phyloP scores from a whole-genome alignment of 306 rosid species.

The Sophora flavescens region DNA sequence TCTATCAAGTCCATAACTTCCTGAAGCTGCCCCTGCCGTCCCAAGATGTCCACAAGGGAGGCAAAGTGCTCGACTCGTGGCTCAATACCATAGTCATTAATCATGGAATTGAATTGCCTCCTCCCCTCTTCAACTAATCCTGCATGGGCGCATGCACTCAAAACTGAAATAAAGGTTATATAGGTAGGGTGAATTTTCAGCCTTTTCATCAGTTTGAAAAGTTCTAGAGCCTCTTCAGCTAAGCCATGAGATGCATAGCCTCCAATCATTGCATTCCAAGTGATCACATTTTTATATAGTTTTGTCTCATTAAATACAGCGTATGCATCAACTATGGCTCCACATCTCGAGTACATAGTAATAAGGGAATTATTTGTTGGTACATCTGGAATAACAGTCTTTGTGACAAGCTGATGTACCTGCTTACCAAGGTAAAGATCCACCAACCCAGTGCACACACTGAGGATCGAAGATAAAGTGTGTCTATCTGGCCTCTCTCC shows the following conservation, averaged over 20 bases:
- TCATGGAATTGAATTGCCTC: constrained; percentile 61
- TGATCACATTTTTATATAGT: constrained; percentile 54
- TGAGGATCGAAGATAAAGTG: constrained; percentile 57
- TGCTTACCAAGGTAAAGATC: constrained; percentile 62
- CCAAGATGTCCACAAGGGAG: constrained; percentile 62
- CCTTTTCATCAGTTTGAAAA: constrained; percentile 55
- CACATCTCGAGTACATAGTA: constrained; percentile 67
- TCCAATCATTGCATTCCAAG: constrained; percentile 67
- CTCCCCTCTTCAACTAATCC: constrained; percentile 63
- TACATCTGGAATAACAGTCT: constrained; percentile 55
- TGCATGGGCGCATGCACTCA: constrained; percentile 60
- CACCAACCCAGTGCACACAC: constrained; percentile 58
- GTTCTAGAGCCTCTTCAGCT: constrained; percentile 57
- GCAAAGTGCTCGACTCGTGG: constrained; percentile 60
- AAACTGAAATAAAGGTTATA: constrained; percentile 58
- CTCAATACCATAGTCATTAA: constrained; percentile 50
- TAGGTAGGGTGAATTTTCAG: constrained; percentile 58
- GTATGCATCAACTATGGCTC: constrained; percentile 58
- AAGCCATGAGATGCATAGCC: constrained; percentile 63
- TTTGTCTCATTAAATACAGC: constrained; percentile 57
- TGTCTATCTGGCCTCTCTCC: constrained; percentile 62
- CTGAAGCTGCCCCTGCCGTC: constrained; percentile 60
- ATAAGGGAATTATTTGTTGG: constrained; percentile 60
- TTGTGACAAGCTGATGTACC: constrained; percentile 58
- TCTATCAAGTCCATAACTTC: constrained; percentile 56